Conservation (phyloP, 1,284 basidiomycete species). For the Thecaphora frezii region DNA sequence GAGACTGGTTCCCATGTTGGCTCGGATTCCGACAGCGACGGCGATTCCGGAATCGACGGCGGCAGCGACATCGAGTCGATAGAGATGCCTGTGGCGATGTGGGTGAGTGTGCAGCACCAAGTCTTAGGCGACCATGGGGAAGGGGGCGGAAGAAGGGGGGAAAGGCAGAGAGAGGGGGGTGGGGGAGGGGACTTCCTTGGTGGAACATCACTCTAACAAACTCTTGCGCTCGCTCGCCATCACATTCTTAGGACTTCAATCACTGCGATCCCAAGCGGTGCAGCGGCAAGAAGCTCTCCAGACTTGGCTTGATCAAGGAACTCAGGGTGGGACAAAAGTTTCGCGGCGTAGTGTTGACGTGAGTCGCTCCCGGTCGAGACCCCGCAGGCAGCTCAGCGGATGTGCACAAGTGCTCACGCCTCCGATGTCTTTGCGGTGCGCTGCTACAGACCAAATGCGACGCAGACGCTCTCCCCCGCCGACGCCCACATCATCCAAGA, state of each 20-base stretch:
- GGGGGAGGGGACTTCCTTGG: too few species aligned
- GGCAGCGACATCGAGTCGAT: conserved; percentile 29
- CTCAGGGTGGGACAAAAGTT: conserved; percentile 84
- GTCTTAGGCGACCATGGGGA: too few species aligned
- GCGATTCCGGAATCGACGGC: conserved; percentile 23
- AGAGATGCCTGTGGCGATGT: conserved; percentile 51
- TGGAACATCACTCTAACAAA: too few species aligned
- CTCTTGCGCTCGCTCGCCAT: conserved; percentile 1
- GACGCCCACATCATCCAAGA: conserved; percentile 79
- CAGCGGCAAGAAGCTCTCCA: conserved; percentile 87
- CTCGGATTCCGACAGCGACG: conserved; percentile 11
- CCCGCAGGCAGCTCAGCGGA: too few species aligned
- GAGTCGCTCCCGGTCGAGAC: conserved; percentile 59
- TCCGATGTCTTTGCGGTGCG: not conserved
- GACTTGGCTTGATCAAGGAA: conserved; percentile 81
- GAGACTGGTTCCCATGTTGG: not conserved
- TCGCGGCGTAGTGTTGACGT: conserved; percentile 90
- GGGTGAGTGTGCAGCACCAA: too few species aligned
- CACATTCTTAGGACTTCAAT: conserved; percentile 97
- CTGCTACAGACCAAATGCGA: conserved; percentile 77
- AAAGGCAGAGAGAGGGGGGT: too few species aligned
- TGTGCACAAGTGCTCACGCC: too few species aligned
- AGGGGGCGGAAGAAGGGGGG: too few species aligned
- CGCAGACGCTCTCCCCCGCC: conserved; percentile 75
- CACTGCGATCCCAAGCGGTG: conserved; percentile 94